Conservation (phyloP, 2,329 filamentous ascomycete species). For the Fusarium ramigenum region DNA sequence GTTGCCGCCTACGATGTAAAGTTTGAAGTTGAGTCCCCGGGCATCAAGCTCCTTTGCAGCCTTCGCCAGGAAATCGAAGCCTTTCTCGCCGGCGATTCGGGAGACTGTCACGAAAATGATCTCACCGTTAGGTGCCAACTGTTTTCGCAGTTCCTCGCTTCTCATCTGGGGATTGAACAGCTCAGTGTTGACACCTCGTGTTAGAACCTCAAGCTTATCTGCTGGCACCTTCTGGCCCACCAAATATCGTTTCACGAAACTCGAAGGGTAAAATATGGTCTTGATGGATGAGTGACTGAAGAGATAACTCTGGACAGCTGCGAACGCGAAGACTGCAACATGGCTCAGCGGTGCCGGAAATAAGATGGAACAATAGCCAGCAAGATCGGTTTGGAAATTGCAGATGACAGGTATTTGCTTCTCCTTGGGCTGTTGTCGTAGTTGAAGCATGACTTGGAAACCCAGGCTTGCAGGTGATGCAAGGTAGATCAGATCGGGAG, state of each 20-base stretch:
- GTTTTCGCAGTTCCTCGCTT: slow-evolving; percentile 60
- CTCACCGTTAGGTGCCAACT: slow-evolving; percentile 69
- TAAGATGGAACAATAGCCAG: slow-evolving; percentile 75
- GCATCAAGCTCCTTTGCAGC: slow-evolving; percentile 64
- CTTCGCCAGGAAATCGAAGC: slow-evolving; percentile 72
- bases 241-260: slow-evolving; percentile 70
- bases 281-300: slow-evolving; percentile 70
- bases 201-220: slow-evolving; percentile 67
- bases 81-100: slow-evolving; percentile 75
- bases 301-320: slow-evolving; percentile 71
- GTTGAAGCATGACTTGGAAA: slow-evolving; percentile 76
- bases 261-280: slow-evolving; percentile 75
- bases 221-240: slow-evolving; percentile 63
- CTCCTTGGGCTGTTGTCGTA: slow-evolving; percentile 65
- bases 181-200: slow-evolving; percentile 71
- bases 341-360: slow-evolving; percentile 70
- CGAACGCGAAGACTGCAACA: slow-evolving; percentile 70
- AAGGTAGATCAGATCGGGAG: slow-evolving; percentile 74
- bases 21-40: slow-evolving; percentile 66
- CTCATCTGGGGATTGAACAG: slow-evolving; percentile 66
- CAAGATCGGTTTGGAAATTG: slow-evolving; percentile 78
- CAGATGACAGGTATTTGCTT: slow-evolving; percentile 68
- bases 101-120: slow-evolving; percentile 73
- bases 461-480: slow-evolving; percentile 75
- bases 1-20: slow-evolving; percentile 75